These are phyloP conservation scores for Aphanomyces cochlioides DNA, from an alignment of 352 stramenopile species.

Conservation along the genomic window DNA sequence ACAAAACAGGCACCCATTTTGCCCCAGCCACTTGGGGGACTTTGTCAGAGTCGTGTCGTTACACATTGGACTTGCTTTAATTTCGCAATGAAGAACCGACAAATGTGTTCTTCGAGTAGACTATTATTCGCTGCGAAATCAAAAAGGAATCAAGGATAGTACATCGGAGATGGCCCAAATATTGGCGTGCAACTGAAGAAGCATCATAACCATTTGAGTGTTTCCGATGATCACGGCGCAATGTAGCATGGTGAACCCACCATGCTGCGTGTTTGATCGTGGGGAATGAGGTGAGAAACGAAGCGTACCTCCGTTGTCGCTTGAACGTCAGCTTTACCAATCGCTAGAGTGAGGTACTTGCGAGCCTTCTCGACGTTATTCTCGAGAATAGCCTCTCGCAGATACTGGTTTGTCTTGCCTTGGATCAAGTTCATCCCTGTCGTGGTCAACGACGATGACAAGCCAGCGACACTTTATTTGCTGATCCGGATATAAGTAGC, in stretches of 20 bases:
- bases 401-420: conserved; percentile 82
- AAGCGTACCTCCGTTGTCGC: conserved; percentile 57
- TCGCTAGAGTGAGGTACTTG: conserved; percentile 77
- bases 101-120: too few relatives aligned
- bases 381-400: conserved; percentile 78
- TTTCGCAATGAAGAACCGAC: too few relatives aligned
- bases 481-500: background rate
- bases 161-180: conserved; percentile 75
- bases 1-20: too few relatives aligned
- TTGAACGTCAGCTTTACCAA: conserved; percentile 73
- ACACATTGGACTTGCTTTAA: too few relatives aligned
- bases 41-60: too few relatives aligned
- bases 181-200: conserved; percentile 73
- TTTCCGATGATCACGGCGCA: conserved; percentile 69
- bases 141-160: too few relatives aligned
- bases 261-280: conserved; percentile 38
- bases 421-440: conserved; percentile 57
- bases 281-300: background rate
- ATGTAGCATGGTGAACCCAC: conserved; percentile 80
- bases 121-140: too few relatives aligned
- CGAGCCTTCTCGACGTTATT: conserved; percentile 74
- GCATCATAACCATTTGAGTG: conserved; percentile 85
- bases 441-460: background rate
- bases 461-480: conserved; percentile 4
- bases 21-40: too few relatives aligned